These are phyloP conservation scores for Lasiosphaeriaceae sp. DNA, from an alignment of 495 filamentous ascomycete genomes.

Conservation along the genomic window DNA sequence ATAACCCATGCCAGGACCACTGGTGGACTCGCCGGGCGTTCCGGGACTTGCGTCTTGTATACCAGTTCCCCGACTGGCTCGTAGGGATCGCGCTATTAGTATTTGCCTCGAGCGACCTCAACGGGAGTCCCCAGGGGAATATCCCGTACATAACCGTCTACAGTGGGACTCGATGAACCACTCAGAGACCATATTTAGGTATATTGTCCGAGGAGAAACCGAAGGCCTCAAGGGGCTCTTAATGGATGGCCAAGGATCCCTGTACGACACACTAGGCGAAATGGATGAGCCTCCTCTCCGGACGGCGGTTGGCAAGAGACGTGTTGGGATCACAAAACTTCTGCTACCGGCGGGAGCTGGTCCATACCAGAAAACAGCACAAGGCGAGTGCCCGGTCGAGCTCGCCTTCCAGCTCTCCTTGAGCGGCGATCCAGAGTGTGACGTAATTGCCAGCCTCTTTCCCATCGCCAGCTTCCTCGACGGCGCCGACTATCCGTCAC, in stretches of 20 bases:
- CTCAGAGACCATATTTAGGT: neutral
- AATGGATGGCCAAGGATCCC: neutral
- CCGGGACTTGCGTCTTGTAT: neutral
- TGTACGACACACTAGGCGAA: neutral
- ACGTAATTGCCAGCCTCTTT: neutral
- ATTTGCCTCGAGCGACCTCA: constrained; percentile 9
- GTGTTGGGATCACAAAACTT: neutral
- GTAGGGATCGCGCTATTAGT: neutral
- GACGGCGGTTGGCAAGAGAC: neutral
- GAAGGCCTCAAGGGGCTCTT: neutral
- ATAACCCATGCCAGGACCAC: neutral
- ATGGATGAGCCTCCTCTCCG: neutral
- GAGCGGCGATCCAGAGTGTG: neutral
- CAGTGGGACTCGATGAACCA: neutral
- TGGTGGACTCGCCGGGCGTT: neutral
- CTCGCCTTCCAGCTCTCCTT: constrained; percentile 3
- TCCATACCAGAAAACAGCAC: neutral
- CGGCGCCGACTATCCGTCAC: constrained; percentile 1
- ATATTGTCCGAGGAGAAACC: neutral
- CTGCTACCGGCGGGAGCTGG: constrained; percentile 6
- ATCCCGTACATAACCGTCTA: constrained; percentile 1
- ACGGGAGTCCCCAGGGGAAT: constrained; percentile 8
- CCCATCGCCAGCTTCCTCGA: neutral
- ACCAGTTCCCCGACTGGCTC: constrained; percentile 5
- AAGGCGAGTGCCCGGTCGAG: neutral